phyloP scores from a whole-genome alignment of 345 rosid species.

The Boechera stricta region DNA sequence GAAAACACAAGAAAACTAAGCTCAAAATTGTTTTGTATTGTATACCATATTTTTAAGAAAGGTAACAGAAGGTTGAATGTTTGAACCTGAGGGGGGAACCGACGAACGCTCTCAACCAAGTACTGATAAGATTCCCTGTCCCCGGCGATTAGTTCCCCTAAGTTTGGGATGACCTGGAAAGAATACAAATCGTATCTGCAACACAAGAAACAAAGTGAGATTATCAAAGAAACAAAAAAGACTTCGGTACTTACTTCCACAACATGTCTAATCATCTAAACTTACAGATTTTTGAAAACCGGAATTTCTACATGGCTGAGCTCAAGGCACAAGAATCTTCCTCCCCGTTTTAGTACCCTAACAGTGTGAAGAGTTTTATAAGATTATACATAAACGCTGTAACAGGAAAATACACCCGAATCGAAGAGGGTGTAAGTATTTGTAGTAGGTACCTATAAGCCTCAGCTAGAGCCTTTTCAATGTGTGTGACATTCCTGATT shows the following conservation, averaged over 20 bases:
- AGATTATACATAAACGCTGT: background rate
- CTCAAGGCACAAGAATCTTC: constrained; percentile 95
- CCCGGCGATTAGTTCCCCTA: constrained; percentile 85
- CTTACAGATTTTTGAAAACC: constrained; percentile 85
- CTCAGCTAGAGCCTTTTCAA: constrained; percentile 90
- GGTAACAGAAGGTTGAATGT: background rate
- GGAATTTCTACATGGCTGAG: constrained; percentile 91
- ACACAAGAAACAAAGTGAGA: constrained; percentile 18
- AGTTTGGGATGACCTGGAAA: constrained; percentile 77
- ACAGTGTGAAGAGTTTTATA: constrained; percentile 20
- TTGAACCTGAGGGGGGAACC: constrained; percentile 86
- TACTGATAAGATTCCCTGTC: constrained; percentile 87
- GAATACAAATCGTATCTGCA: constrained; percentile 90
- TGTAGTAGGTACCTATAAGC: constrained; percentile 63
- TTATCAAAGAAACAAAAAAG: constrained; percentile 12
- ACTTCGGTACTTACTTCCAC: background rate
- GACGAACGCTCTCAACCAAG: constrained; percentile 92
- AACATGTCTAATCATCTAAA: constrained; percentile 23
- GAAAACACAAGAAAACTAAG: background rate
- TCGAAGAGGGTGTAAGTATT: background rate
- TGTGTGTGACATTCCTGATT: constrained; percentile 95
- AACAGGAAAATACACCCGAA: background rate
- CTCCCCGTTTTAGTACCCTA: constrained; percentile 90
- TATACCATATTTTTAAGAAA: background rate
- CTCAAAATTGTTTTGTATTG: background rate